Evolutionary conservation across 257 asterid species (phyloP).

Genomic region (Rhazya stricta): DNA sequence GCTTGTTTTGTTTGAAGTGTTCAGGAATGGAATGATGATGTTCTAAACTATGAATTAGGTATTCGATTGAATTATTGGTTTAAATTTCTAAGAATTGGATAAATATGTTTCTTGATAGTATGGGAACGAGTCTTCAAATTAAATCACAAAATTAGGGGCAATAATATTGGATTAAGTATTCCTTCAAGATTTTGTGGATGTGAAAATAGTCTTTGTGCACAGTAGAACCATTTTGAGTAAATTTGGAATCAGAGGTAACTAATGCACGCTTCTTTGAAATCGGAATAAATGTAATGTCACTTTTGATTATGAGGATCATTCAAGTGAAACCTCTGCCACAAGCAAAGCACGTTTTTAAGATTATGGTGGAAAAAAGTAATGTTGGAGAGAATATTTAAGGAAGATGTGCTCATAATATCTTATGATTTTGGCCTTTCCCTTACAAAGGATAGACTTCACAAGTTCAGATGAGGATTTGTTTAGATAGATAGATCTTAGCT

Average conservation of each 20-base stretch:
- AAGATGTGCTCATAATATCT: constrained; percentile 14
- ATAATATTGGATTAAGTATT: no score
- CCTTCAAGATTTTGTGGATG: no score
- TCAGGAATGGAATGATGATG: no score
- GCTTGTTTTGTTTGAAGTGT: no score
- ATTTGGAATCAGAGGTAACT: no score
- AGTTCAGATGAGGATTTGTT: background rate
- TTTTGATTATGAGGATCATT: background rate
- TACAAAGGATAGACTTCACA: background rate
- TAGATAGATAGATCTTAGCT: background rate
- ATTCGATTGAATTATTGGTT: no score
- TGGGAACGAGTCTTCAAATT: background rate
- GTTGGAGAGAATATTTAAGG: background rate
- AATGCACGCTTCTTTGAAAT: no score
- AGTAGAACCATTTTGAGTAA: no score
- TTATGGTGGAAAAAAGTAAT: background rate
- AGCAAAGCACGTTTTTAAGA: background rate
- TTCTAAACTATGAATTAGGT: no score
- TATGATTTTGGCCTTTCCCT: background rate
- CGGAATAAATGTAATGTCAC: no score
- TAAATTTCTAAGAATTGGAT: background rate
- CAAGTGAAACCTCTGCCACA: constrained; percentile 7
- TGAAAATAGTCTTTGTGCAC: no score
- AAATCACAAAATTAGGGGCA: background rate
- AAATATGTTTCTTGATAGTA: background rate